Evolutionary conservation across 371 early-diverging fungal genomes (phyloP).

Genomic region (Lichtheimia hyalospora): DNA sequence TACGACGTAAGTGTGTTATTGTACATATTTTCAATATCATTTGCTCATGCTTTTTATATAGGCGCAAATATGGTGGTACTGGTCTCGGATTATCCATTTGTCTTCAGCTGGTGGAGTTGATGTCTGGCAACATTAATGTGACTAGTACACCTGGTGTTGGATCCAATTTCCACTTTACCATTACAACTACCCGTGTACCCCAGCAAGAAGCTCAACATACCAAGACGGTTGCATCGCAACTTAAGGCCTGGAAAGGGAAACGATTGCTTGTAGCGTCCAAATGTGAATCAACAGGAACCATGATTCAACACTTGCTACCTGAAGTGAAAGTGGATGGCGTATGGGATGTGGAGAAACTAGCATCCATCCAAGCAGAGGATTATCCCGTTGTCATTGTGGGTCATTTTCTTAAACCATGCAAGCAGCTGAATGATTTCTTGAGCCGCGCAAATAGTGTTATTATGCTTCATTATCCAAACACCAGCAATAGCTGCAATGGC

Average conservation of each 20-base stretch:
- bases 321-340: constrained; percentile 31
- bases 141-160: constrained; percentile 55
- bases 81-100: constrained; percentile 66
- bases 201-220: constrained; percentile 25
- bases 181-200: constrained; percentile 36
- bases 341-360: constrained; percentile 18
- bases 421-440: not conserved
- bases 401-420: constrained; percentile 12
- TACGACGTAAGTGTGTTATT: constrained; percentile 38
- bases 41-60: constrained; percentile 3
- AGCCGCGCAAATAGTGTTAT: not conserved
- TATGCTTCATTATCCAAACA: constrained; percentile 1
- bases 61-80: constrained; percentile 63
- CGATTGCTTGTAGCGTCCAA: constrained; percentile 36
- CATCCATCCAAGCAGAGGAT: not conserved
- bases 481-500: not conserved
- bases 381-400: constrained; percentile 43
- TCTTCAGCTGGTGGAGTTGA: constrained; percentile 50
- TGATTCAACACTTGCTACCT: constrained; percentile 30
- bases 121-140: constrained; percentile 58
- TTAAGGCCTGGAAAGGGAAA: constrained; percentile 16
- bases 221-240: constrained; percentile 2
- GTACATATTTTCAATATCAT: not conserved
- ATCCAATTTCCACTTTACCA: constrained; percentile 54
- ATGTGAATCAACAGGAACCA: constrained; percentile 26